phyloP scores from a whole-genome alignment of 108 stramenopile genomes.

The Cyclotella choctawhatcheeana region DNA sequence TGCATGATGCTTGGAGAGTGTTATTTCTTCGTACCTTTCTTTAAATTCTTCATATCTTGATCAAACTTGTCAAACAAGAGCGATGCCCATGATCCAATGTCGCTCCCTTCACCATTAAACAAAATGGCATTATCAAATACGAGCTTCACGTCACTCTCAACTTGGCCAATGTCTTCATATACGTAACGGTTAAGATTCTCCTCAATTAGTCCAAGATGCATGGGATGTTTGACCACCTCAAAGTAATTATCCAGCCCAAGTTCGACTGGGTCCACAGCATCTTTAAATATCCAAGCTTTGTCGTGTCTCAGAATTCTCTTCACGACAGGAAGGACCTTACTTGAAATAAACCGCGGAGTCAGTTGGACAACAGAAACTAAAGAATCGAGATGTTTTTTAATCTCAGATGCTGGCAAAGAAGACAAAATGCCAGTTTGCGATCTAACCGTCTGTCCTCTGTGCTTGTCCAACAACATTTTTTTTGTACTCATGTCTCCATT shows the following conservation, averaged over 20 bases:
- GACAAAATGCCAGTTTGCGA: constrained; percentile 33
- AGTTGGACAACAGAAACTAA: constrained; percentile 66
- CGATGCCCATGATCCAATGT: constrained; percentile 80
- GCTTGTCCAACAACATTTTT: not conserved
- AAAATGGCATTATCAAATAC: constrained; percentile 90
- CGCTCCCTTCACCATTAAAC: constrained; percentile 86
- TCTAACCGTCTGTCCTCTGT: too few species aligned
- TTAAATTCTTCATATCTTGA: constrained; percentile 59
- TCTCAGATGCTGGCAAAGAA: constrained; percentile 72
- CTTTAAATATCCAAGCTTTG: constrained; percentile 90
- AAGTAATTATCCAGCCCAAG: constrained; percentile 96
- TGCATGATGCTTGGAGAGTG: not conserved
- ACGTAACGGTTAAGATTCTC: constrained; percentile 78
- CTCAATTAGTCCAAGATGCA: constrained; percentile 81
- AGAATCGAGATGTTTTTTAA: constrained; percentile 81
- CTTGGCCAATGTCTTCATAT: constrained; percentile 72
- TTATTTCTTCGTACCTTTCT: constrained; percentile 37
- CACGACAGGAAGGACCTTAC: constrained; percentile 84
- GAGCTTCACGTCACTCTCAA: constrained; percentile 69
- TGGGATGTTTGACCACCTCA: constrained; percentile 89
- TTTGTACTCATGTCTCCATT: not conserved
- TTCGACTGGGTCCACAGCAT: constrained; percentile 93
- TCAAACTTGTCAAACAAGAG: constrained; percentile 69
- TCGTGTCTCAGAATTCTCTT: constrained; percentile 80
- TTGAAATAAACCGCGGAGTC: constrained; percentile 72